Percentiles rank a stretch among this genome's conserved stretches.
Conservation (phyloP, 2,329 filamentous ascomycete species). For the Akanthomyces muscarius region DNA sequence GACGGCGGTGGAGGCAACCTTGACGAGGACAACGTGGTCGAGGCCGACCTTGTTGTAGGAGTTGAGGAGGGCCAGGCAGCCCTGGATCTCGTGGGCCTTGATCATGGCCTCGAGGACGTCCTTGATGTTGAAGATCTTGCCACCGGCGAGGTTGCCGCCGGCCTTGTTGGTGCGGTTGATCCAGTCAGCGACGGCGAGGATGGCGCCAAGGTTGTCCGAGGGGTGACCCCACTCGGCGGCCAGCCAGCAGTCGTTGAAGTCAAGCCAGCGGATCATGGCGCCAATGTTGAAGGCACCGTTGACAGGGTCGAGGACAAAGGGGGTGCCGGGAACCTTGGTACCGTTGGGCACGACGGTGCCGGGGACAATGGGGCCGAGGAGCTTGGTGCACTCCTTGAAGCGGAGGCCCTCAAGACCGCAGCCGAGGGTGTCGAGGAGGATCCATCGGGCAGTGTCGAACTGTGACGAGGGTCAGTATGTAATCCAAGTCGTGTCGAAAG, state of each 20-base stretch:
- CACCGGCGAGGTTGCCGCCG: conserved; percentile 74
- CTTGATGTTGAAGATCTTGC: conserved; percentile 81
- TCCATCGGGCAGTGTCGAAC: conserved; percentile 95
- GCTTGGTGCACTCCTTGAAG: conserved; percentile 94
- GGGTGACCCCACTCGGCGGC: conserved; percentile 99
- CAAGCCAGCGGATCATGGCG: conserved; percentile 97
- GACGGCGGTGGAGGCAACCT: conserved; percentile 91
- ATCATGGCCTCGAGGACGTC: conserved; percentile 97
- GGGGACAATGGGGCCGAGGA: conserved; percentile 86
- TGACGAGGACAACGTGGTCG: conserved; percentile 96
- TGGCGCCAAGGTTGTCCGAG: conserved; percentile 95
- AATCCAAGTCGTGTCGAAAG: conserved; percentile 13
- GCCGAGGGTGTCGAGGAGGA: conserved; percentile 93
- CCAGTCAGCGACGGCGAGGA: conserved; percentile 96
- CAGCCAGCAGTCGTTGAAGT: conserved; percentile 99
- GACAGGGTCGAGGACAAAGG: conserved; percentile 91
- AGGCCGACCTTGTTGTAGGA: conserved; percentile 98
- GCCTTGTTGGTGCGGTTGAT: conserved; percentile 82
- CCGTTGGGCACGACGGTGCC: conserved; percentile 91
- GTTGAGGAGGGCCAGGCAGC: conserved; percentile 93
- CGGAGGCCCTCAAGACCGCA: conserved; percentile 93
- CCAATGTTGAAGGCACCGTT: conserved; percentile 98
- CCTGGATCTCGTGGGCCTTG: conserved; percentile 99
- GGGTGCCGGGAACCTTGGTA: conserved; percentile 83
- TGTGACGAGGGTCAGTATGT: conserved; percentile 31